Evolutionary conservation across 2,329 filamentous ascomycete species (phyloP).

Genomic region (Helminthosporium solani): DNA sequence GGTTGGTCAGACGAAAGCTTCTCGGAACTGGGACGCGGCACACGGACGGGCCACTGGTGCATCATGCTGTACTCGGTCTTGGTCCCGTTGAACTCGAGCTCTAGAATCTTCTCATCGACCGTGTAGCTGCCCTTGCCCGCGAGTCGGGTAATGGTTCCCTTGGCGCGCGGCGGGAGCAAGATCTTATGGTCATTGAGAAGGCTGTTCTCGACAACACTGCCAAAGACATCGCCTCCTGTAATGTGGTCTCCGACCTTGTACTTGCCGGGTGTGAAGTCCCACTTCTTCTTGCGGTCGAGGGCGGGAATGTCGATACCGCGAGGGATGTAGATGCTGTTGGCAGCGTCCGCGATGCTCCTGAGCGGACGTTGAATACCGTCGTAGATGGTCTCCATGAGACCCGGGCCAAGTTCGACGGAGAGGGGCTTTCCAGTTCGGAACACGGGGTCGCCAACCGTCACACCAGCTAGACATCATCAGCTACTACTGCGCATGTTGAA

Average conservation of each 20-base stretch:
- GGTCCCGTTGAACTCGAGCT: slow-evolving; percentile 95
- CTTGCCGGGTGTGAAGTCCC: slow-evolving; percentile 84
- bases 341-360: slow-evolving; percentile 73
- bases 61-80: slow-evolving; percentile 96
- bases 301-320: slow-evolving; percentile 86
- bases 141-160: slow-evolving; percentile 90
- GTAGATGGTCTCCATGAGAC: slow-evolving; percentile 98
- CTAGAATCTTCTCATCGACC: slow-evolving; percentile 88
- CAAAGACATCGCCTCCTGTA: slow-evolving; percentile 93
- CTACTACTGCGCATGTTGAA: not conserved
- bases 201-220: slow-evolving; percentile 92
- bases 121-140: slow-evolving; percentile 89
- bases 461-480: slow-evolving; percentile 66
- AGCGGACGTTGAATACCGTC: slow-evolving; percentile 98
- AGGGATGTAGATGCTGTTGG: slow-evolving; percentile 94
- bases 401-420: slow-evolving; percentile 94
- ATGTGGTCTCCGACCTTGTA: slow-evolving; percentile 97
- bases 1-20: slow-evolving; percentile 86
- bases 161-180: slow-evolving; percentile 82
- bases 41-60: slow-evolving; percentile 98
- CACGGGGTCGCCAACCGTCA: slow-evolving; percentile 94
- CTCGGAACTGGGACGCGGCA: slow-evolving; percentile 87
- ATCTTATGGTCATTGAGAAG: slow-evolving; percentile 93
- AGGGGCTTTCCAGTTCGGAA: slow-evolving; percentile 88
- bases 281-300: slow-evolving; percentile 87